These are phyloP conservation scores for Colletotrichum sp. DNA, from an alignment of 2,329 filamentous ascomycete genomes.

Conservation along the genomic window DNA sequence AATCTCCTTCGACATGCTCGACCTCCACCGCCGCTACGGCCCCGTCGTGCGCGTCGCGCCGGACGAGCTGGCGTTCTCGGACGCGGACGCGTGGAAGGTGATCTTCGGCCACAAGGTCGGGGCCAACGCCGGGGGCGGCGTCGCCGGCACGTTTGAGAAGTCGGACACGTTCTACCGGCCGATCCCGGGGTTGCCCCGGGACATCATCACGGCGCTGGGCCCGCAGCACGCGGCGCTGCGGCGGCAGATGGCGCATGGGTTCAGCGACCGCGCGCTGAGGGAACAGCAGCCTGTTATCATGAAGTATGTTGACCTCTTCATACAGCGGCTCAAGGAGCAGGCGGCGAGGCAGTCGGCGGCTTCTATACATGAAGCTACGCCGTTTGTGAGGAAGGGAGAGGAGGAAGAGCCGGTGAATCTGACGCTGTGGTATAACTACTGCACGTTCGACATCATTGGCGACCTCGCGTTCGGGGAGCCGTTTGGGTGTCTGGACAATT, in stretches of 20 bases:
- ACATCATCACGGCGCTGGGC: conserved; percentile 23
- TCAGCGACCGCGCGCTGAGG: conserved; percentile 26
- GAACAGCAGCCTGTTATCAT: conserved; percentile 33
- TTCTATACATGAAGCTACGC: neutral
- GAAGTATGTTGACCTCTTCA: conserved; percentile 43
- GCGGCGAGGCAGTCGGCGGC: neutral
- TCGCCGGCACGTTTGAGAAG: conserved; percentile 2
- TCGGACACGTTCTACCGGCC: conserved; percentile 7
- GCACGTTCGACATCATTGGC: conserved; percentile 35
- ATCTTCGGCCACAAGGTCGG: conserved; percentile 36
- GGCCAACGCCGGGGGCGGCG: neutral
- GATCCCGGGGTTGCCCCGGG: neutral
- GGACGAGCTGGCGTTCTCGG: conserved; percentile 49
- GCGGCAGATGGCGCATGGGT: conserved; percentile 24
- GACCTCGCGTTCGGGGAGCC: conserved; percentile 32
- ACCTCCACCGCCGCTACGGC: conserved; percentile 42
- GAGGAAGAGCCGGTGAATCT: conserved; percentile 19
- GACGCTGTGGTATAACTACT: conserved; percentile 30
- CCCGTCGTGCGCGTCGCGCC: conserved; percentile 51
- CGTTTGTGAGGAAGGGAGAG: neutral
- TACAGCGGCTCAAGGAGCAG: conserved; percentile 38
- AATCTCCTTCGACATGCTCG: neutral
- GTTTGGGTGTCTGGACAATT: conserved; percentile 29
- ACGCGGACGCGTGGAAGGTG: conserved; percentile 41
- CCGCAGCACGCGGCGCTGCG: conserved; percentile 16